A percentile compares a stretch with the other conserved stretches of the same genome.
Evolutionary conservation across 2,329 filamentous ascomycete species (phyloP).

Genomic region (Curvularia eragrostidis): DNA sequence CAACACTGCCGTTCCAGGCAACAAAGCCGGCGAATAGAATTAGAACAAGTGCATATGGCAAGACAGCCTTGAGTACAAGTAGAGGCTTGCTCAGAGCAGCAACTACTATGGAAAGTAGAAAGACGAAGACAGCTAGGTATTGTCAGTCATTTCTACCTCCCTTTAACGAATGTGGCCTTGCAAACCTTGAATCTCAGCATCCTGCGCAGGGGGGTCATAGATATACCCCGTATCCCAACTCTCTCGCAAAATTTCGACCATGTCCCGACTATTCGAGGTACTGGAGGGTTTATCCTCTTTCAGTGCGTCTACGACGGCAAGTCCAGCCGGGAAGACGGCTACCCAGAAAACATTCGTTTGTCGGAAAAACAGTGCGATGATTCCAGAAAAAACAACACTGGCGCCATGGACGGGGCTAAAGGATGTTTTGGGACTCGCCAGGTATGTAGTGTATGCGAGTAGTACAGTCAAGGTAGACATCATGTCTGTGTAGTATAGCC

Average conservation of each 20-base stretch:
- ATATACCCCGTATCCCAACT: slow-evolving; percentile 35
- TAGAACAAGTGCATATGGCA: slow-evolving; percentile 68
- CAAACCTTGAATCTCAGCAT: slow-evolving; percentile 37
- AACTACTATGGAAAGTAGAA: slow-evolving; percentile 67
- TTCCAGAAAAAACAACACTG: slow-evolving; percentile 60
- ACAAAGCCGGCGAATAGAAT: slow-evolving; percentile 76
- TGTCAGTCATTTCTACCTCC: slow-evolving; percentile 7
- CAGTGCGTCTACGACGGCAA: slow-evolving; percentile 41
- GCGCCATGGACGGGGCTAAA: slow-evolving; percentile 22
- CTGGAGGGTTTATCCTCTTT: slow-evolving; percentile 20
- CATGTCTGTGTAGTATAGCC: slow-evolving; percentile 93
- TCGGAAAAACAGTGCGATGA: slow-evolving; percentile 75
- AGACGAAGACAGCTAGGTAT: slow-evolving; percentile 32
- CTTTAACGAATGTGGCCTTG: background rate
- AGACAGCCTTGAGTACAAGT: slow-evolving; percentile 49
- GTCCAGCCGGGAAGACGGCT: slow-evolving; percentile 73
- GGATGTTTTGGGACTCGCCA: slow-evolving; percentile 33
- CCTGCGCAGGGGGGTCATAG: slow-evolving; percentile 31
- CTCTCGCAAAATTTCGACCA: slow-evolving; percentile 14
- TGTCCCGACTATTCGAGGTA: slow-evolving; percentile 1
- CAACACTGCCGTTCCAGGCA: slow-evolving; percentile 86
- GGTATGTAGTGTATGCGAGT: slow-evolving; percentile 65
- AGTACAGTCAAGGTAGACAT: slow-evolving; percentile 80
- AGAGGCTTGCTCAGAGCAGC: slow-evolving; percentile 58
- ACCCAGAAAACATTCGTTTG: slow-evolving; percentile 99